Conservation (phyloP, 345 rosid species). For the Eutrema japonicum region DNA sequence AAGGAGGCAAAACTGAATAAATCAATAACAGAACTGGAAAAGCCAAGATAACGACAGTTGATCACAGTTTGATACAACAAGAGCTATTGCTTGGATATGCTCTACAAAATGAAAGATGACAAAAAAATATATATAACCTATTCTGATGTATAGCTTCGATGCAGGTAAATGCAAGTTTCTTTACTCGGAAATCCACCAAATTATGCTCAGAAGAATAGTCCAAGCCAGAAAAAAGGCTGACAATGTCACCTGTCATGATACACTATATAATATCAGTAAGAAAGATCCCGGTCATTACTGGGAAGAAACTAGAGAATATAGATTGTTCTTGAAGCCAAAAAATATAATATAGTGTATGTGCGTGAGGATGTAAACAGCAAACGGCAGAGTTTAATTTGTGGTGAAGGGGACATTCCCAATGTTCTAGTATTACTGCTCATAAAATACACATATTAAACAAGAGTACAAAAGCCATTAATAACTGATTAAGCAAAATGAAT, state of each 20-base stretch:
- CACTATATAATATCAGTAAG: constrained; percentile 27
- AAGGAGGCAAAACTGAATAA: constrained; percentile 38
- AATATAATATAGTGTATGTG: not conserved
- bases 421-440: constrained; percentile 13
- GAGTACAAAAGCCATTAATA: constrained; percentile 2
- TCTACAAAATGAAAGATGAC: constrained; percentile 11
- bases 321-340: not conserved
- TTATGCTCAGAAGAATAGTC: constrained; percentile 54
- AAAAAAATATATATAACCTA: constrained; percentile 56
- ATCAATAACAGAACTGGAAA: constrained; percentile 26
- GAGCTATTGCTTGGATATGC: constrained; percentile 25
- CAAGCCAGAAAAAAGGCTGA: constrained; percentile 67
- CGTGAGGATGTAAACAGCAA: constrained; percentile 13
- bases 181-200: constrained; percentile 82
- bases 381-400: constrained; percentile 9
- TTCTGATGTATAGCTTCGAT: constrained; percentile 78
- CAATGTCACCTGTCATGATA: constrained; percentile 65
- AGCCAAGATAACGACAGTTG: not conserved
- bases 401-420: constrained; percentile 25
- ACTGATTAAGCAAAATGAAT: constrained; percentile 34
- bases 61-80: constrained; percentile 26
- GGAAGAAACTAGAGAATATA: constrained; percentile 6
- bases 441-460: constrained; percentile 24
- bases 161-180: constrained; percentile 69
- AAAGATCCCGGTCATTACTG: constrained; percentile 20